Conservation (phyloP, 257 asterid species). For the Eucommia ulmoides region DNA sequence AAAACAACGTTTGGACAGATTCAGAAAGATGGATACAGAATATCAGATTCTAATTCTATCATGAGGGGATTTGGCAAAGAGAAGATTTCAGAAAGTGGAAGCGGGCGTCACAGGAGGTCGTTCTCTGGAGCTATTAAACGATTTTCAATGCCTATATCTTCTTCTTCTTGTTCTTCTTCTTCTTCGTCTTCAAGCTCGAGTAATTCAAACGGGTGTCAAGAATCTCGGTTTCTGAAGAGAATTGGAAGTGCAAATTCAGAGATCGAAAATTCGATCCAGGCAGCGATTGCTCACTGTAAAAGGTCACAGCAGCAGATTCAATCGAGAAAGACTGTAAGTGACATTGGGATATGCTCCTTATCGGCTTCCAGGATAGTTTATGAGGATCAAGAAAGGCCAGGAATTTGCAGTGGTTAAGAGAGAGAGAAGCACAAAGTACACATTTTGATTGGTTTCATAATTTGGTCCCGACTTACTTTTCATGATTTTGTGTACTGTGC, state of each 20-base stretch:
- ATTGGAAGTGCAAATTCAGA: slow-evolving; percentile 36
- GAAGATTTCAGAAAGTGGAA: slow-evolving; percentile 9
- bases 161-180: slow-evolving; percentile 17
- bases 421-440: not conserved
- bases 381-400: slow-evolving; percentile 37
- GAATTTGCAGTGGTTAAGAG: slow-evolving; percentile 29
- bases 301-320: slow-evolving; percentile 37
- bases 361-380: slow-evolving; percentile 19
- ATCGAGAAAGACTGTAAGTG: slow-evolving; percentile 27
- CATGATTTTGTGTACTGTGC: not conserved
- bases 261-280: slow-evolving; percentile 66
- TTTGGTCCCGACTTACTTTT: not conserved
- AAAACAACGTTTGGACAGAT: slow-evolving; percentile 44
- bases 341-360: slow-evolving; percentile 26
- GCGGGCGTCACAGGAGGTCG: slow-evolving; percentile 52
- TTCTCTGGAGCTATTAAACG: slow-evolving; percentile 66
- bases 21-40: slow-evolving; percentile 11
- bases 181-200: slow-evolving; percentile 25
- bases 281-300: slow-evolving; percentile 91
- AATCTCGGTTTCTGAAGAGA: slow-evolving; percentile 29
- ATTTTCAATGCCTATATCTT: slow-evolving; percentile 30
- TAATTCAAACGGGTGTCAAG: slow-evolving; percentile 21
- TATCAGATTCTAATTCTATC: too few species aligned
- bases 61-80: slow-evolving; percentile 15
- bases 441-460: not conserved